Conservation (phyloP, 2,329 filamentous ascomycete genomes). For the Calycina herbarum region DNA sequence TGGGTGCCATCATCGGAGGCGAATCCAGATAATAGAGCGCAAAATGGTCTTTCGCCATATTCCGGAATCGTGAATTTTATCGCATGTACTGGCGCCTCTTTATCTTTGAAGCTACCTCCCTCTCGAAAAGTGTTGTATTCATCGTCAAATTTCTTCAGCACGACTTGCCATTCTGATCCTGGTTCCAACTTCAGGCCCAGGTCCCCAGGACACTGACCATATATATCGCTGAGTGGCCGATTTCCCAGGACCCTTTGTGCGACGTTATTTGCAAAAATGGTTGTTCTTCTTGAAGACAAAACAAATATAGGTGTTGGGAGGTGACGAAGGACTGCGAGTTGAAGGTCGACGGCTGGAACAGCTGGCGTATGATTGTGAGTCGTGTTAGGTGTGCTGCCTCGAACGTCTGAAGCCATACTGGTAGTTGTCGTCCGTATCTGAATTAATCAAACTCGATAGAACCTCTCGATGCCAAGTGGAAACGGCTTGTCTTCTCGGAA, state of each 20-base stretch:
- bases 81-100: neutral
- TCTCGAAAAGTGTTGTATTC: neutral
- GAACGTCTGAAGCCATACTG: neutral
- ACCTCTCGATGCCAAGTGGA: neutral
- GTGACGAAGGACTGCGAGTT: constrained; percentile 25
- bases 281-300: constrained; percentile 20
- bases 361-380: neutral
- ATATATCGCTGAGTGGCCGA: neutral
- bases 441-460: neutral
- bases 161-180: neutral
- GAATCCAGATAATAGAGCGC: neutral
- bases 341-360: constrained; percentile 19
- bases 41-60: neutral
- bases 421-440: neutral
- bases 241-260: neutral
- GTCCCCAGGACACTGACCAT: neutral
- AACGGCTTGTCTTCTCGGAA: neutral
- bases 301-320: constrained; percentile 28
- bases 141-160: neutral
- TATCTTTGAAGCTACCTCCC: neutral
- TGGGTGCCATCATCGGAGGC: neutral
- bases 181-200: neutral
- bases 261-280: constrained; percentile 2
- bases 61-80: neutral
- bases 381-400: neutral